Evolutionary conservation across 495 filamentous ascomycete genomes (phyloP).

Genomic region (Podospora bellae-mahoneyi): DNA sequence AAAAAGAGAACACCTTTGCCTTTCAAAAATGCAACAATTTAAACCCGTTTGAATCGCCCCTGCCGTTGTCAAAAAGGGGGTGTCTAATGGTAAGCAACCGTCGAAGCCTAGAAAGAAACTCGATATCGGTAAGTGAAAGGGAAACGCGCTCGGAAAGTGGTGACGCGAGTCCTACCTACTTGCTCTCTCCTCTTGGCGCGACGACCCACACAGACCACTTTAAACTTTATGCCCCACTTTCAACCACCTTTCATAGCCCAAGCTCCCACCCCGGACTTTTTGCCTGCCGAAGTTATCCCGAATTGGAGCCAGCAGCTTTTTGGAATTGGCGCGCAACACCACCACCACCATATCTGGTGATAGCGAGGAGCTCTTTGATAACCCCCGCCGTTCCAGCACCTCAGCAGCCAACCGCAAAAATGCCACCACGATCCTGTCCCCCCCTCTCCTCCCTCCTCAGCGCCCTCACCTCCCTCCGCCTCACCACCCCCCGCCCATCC

Average conservation of each 20-base stretch:
- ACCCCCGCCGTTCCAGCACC: constrained; percentile 8
- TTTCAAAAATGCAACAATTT: neutral
- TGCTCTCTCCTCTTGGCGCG: neutral
- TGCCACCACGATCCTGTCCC: constrained; percentile 34
- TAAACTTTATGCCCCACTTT: neutral
- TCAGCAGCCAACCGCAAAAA: constrained; percentile 26
- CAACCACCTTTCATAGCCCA: neutral
- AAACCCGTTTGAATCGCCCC: neutral
- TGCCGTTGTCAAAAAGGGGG: neutral
- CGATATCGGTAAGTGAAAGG: neutral
- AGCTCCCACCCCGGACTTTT: neutral
- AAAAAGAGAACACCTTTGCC: neutral
- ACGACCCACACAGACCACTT: neutral
- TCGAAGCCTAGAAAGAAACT: neutral
- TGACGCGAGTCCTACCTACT: neutral
- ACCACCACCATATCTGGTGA: neutral
- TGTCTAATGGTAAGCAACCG: neutral
- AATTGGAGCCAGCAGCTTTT: neutral
- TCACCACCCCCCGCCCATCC: constrained; percentile 32
- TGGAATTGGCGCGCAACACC: neutral
- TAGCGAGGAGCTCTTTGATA: constrained; percentile 4
- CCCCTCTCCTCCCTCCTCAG: constrained; percentile 38
- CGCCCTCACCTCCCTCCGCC: constrained; percentile 42
- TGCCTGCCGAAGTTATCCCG: neutral
- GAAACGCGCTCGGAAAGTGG: constrained; percentile 3